phyloP scores from a whole-genome alignment of 352 stramenopile genomes.

The Globisporangium barbulae region DNA sequence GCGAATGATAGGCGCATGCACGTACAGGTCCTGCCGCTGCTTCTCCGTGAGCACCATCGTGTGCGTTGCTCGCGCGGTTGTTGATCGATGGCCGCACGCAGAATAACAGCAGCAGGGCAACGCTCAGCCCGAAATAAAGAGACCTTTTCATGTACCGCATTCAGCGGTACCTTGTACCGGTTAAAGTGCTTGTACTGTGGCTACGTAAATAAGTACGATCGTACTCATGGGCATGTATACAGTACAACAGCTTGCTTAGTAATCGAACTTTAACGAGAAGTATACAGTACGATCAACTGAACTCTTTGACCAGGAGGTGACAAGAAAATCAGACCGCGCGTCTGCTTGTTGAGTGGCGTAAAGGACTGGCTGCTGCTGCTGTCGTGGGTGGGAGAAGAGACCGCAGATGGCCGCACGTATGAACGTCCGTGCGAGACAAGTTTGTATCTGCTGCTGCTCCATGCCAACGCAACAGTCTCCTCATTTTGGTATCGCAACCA shows the following conservation, averaged over 20 bases:
- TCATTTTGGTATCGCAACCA: too few species aligned
- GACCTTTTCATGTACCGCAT: constrained; percentile 6
- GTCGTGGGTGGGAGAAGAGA: constrained; percentile 4
- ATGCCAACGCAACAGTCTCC: background rate
- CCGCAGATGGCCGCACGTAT: background rate
- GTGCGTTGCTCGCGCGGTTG: background rate
- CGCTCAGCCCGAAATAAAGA: constrained; percentile 6
- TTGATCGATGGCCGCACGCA: constrained; percentile 3
- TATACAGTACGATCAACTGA: background rate
- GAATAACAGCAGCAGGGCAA: background rate
- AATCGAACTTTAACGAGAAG: background rate
- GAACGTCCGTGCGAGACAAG: background rate
- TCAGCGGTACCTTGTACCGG: background rate
- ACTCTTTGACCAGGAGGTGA: background rate
- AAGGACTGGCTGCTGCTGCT: background rate
- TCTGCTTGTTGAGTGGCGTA: constrained; percentile 4
- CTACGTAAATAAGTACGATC: background rate
- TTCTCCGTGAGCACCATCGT: constrained; percentile 96
- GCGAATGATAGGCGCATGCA: constrained; percentile 3
- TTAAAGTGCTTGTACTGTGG: too few species aligned
- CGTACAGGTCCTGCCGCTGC: constrained; percentile 92
- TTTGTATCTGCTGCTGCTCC: background rate
- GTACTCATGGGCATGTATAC: too few species aligned
- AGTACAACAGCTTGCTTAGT: background rate
- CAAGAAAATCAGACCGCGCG: background rate